Percentiles rank a stretch among this genome's conserved stretches.
Evolutionary conservation across 2,329 filamentous ascomycete species (phyloP).

Genomic region (Phyllosticta citriasiana): DNA sequence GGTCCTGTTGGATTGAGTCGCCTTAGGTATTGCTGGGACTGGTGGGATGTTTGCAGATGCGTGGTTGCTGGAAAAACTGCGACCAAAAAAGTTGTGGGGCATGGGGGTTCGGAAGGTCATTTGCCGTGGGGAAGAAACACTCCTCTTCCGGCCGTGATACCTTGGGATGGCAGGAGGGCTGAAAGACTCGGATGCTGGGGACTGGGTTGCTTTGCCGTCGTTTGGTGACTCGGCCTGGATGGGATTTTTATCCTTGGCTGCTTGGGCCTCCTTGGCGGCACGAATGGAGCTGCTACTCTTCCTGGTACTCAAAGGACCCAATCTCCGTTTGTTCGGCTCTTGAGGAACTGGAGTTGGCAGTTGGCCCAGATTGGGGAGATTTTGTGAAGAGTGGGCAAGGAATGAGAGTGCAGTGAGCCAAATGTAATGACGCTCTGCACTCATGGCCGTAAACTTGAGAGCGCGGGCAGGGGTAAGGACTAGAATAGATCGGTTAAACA

Average conservation of each 20-base stretch:
- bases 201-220: conserved; percentile 30
- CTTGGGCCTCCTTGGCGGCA: conserved; percentile 21
- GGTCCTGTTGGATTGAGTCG: neutral
- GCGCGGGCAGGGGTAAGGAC: conserved; percentile 90
- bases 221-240: conserved; percentile 21
- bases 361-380: conserved; percentile 61
- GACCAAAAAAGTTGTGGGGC: conserved; percentile 48
- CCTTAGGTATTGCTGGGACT: neutral
- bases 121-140: conserved; percentile 12
- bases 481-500: conserved; percentile 89
- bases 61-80: conserved; percentile 58
- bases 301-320: neutral
- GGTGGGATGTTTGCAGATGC: conserved; percentile 25
- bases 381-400: conserved; percentile 78
- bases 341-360: conserved; percentile 31
- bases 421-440: conserved; percentile 78
- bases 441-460: conserved; percentile 83
- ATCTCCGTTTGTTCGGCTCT: conserved; percentile 19
- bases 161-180: conserved; percentile 64
- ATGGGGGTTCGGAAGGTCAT: conserved; percentile 23
- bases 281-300: conserved; percentile 19
- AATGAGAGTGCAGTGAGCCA: conserved; percentile 95
- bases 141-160: conserved; percentile 31
- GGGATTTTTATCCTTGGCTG: conserved; percentile 2
- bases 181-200: conserved; percentile 34